phyloP scores from a whole-genome alignment of 768 basidiomycete species.

The Boletus pseudopeckii region DNA sequence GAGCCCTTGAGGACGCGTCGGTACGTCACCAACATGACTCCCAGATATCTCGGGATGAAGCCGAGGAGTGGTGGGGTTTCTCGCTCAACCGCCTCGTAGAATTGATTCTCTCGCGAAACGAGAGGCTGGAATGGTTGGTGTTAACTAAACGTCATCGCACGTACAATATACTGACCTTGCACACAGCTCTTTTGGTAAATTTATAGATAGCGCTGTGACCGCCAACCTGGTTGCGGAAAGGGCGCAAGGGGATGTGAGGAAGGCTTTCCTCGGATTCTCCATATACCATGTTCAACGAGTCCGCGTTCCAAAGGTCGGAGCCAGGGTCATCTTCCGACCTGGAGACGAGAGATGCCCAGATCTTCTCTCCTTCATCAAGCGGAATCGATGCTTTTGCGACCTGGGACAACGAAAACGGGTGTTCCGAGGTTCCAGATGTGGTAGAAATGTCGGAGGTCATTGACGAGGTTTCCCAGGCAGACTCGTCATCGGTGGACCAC shows the following conservation, averaged over 20 bases:
- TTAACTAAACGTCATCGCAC: conserved; percentile 2
- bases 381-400: conserved; percentile 16
- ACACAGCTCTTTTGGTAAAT: conserved; percentile 95
- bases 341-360: background rate
- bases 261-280: conserved; percentile 56
- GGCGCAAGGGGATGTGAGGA: conserved; percentile 88
- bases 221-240: conserved; percentile 97
- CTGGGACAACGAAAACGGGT: conserved; percentile 30
- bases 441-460: conserved; percentile 59
- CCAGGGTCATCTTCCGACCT: conserved; percentile 19
- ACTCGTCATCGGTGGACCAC: conserved; percentile 77
- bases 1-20: conserved; percentile 62
- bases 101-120: conserved; percentile 93
- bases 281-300: conserved; percentile 39
- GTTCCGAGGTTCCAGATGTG: conserved; percentile 42
- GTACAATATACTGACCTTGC: conserved; percentile 69
- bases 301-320: conserved; percentile 26
- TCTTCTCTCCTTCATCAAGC: conserved; percentile 16
- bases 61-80: conserved; percentile 89
- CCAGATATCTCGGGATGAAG: conserved; percentile 97
- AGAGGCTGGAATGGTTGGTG: conserved; percentile 62
- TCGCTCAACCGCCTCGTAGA: conserved; percentile 95
- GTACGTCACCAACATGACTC: conserved; percentile 98
- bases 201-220: conserved; percentile 97
- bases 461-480: conserved; percentile 71